Percentiles rank a stretch among this genome's conserved stretches.
Evolutionary conservation across 768 basidiomycete genomes (phyloP).

Genomic region (Candolleomyces aberdarensis): DNA sequence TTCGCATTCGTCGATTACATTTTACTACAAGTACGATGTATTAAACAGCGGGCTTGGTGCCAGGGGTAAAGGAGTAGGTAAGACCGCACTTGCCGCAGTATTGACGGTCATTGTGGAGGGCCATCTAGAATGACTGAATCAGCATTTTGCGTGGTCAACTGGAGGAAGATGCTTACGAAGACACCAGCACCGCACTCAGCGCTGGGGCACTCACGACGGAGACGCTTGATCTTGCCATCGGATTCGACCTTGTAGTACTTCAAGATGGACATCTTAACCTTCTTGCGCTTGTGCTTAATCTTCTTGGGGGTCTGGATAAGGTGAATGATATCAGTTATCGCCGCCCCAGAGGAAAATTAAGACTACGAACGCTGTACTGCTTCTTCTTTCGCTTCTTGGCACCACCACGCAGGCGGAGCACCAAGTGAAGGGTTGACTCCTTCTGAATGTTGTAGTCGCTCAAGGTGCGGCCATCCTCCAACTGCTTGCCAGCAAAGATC

Average conservation of each 20-base stretch:
- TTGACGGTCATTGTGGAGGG: conserved; percentile 97
- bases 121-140: conserved; percentile 64
- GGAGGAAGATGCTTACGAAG: conserved; percentile 56
- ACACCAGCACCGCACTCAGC: conserved; percentile 83
- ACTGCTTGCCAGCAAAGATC: conserved; percentile 99
- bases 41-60: conserved; percentile 72
- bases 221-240: conserved; percentile 99
- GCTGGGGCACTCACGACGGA: conserved; percentile 91
- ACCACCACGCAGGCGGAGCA: conserved; percentile 97
- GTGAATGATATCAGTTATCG: neutral
- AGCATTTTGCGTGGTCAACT: conserved; percentile 10
- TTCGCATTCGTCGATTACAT: too few species aligned
- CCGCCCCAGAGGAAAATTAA: neutral
- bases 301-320: conserved; percentile 86
- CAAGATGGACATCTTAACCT: conserved; percentile 99
- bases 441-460: conserved; percentile 98
- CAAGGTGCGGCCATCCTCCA: conserved; percentile 97
- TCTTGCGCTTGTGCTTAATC: conserved; percentile 99
- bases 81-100: conserved; percentile 95
- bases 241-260: conserved; percentile 99
- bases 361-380: conserved; percentile 85
- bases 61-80: conserved; percentile 82
- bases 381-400: conserved; percentile 99
- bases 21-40: neutral
- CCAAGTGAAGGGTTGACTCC: conserved; percentile 97